A percentile compares a stretch with the other conserved stretches of the same genome.
Conservation (phyloP, 352 stramenopile genomes). For the Pythium dissimile region DNA sequence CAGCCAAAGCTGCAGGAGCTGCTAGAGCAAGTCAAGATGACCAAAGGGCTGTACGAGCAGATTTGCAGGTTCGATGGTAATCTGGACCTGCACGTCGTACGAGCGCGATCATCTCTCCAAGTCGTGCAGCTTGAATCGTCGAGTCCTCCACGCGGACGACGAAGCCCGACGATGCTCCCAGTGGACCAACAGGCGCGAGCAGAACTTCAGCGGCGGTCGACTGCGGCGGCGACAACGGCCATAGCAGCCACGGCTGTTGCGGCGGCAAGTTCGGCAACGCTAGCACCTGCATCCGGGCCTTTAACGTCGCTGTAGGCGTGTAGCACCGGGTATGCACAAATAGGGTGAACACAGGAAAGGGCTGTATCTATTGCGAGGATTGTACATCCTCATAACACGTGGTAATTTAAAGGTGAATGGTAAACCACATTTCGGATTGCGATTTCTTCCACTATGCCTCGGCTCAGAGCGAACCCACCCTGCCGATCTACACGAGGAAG, state of each 20-base stretch:
- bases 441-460: too few relatives aligned
- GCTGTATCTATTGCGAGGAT: background rate
- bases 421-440: background rate
- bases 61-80: constrained; percentile 37
- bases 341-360: too few relatives aligned
- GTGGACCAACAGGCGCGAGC: constrained; percentile 1
- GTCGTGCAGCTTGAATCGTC: constrained; percentile 30
- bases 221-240: background rate
- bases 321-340: background rate
- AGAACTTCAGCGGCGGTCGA: constrained; percentile 7
- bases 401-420: constrained; percentile 1
- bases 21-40: constrained; percentile 42
- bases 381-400: background rate
- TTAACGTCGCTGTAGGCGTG: background rate
- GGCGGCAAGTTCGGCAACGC: background rate
- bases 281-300: background rate
- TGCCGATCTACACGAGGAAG: too few relatives aligned
- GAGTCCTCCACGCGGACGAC: background rate
- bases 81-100: constrained; percentile 43
- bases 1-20: constrained; percentile 40
- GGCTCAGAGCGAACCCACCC: too few relatives aligned
- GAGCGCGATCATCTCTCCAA: constrained; percentile 20
- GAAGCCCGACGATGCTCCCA: background rate
- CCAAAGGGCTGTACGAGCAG: constrained; percentile 28
- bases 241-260: background rate